Percentiles rank a stretch among this genome's conserved stretches.
These are phyloP conservation scores for Phytophthora cajani DNA, from an alignment of 352 stramenopile genomes.

Conservation along the genomic window DNA sequence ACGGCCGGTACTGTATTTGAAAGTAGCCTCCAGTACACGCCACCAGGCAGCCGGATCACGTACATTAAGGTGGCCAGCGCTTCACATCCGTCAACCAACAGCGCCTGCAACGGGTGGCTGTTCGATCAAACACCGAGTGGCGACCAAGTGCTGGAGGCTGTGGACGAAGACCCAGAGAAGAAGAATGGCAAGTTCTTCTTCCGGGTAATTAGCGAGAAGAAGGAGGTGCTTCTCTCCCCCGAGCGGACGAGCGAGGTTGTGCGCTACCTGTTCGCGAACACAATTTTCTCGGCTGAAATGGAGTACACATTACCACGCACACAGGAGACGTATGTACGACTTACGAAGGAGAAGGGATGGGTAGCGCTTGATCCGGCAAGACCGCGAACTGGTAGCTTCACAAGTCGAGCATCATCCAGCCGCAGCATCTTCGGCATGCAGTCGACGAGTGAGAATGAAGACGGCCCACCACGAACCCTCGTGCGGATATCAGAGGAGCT, in stretches of 20 bases:
- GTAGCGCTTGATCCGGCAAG: conserved; percentile 55
- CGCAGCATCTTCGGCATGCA: conserved; percentile 34
- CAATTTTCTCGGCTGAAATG: conserved; percentile 82
- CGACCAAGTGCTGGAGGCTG: conserved; percentile 71
- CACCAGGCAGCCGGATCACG: conserved; percentile 75
- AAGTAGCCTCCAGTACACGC: conserved; percentile 80
- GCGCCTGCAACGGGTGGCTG: conserved; percentile 61
- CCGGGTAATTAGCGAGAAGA: conserved; percentile 70
- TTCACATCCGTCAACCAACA: conserved; percentile 43
- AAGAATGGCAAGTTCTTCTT: conserved; percentile 87
- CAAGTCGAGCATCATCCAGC: conserved; percentile 19
- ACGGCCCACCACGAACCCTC: conserved; percentile 41
- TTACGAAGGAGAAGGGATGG: conserved; percentile 86
- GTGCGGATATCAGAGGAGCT: conserved; percentile 76
- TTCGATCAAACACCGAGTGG: conserved; percentile 71
- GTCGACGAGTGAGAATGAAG: conserved; percentile 23
- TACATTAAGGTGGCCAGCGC: conserved; percentile 83
- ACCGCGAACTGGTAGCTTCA: conserved; percentile 33
- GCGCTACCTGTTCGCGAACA: conserved; percentile 67
- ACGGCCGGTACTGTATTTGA: conserved; percentile 79
- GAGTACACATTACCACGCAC: conserved; percentile 81
- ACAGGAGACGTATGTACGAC: conserved; percentile 73
- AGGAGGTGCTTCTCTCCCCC: conserved; percentile 77
- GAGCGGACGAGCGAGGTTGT: conserved; percentile 73
- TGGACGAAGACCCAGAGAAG: conserved; percentile 79